phyloP scores from a whole-genome alignment of 352 stramenopile genomes.

The Phytophthora pini region DNA sequence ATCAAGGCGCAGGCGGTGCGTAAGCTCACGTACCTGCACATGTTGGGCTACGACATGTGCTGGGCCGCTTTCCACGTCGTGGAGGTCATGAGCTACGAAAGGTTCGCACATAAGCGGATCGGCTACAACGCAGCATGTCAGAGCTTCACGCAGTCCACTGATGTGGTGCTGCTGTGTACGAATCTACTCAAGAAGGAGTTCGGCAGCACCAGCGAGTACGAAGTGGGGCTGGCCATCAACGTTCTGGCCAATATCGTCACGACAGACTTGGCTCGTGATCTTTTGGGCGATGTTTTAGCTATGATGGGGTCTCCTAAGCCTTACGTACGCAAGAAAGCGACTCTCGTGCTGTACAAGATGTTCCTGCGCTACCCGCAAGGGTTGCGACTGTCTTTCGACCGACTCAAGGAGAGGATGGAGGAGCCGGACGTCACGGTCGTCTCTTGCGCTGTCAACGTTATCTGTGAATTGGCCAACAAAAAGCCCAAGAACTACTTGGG shows the following conservation, averaged over 20 bases:
- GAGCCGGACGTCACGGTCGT: slow-evolving; percentile 97
- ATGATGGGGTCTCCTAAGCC: slow-evolving; percentile 94
- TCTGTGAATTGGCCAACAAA: slow-evolving; percentile 99
- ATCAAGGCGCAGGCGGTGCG: slow-evolving; percentile 97
- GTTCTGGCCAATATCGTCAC: slow-evolving; percentile 99
- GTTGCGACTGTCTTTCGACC: slow-evolving; percentile 97
- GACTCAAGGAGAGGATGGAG: slow-evolving; percentile 96
- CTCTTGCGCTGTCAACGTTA: slow-evolving; percentile 98
- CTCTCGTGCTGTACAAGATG: slow-evolving; percentile 98
- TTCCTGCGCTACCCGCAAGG: slow-evolving; percentile 99
- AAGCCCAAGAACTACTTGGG: slow-evolving; percentile 99
- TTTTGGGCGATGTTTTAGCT: slow-evolving; percentile 91
- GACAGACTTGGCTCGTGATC: slow-evolving; percentile 94
- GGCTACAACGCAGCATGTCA: slow-evolving; percentile 96
- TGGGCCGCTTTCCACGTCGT: slow-evolving; percentile 98
- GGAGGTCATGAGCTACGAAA: slow-evolving; percentile 97
- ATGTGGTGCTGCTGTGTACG: slow-evolving; percentile 98
- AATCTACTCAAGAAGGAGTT: slow-evolving; percentile 99
- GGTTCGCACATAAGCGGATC: slow-evolving; percentile 97
- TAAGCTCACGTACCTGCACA: slow-evolving; percentile 98
- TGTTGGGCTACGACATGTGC: slow-evolving; percentile 98
- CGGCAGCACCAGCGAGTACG: slow-evolving; percentile 92
- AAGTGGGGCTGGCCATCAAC: slow-evolving; percentile 98
- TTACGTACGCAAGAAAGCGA: slow-evolving; percentile 99
- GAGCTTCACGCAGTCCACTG: slow-evolving; percentile 97